These are phyloP conservation scores for Blastosporella zonata DNA, from an alignment of 1,284 basidiomycete species.

Conservation along the genomic window DNA sequence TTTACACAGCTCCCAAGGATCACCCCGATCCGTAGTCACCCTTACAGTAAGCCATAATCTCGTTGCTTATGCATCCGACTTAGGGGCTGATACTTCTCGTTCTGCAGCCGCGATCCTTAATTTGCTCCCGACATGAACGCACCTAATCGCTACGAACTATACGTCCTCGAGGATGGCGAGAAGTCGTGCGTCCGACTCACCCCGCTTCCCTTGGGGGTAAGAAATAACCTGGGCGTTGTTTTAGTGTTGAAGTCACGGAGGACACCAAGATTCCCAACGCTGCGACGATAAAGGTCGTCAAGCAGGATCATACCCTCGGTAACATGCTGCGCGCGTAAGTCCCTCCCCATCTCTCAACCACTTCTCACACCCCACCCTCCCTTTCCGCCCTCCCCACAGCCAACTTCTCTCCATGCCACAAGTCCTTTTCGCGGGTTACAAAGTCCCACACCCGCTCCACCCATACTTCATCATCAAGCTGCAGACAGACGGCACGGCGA, in stretches of 20 bases:
- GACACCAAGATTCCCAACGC: conserved; percentile 98
- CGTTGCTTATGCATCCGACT: no score
- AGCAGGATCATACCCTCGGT: conserved; percentile 96
- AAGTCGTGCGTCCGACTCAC: conserved; percentile 65
- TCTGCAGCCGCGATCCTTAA: not conserved
- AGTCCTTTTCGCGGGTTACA: conserved; percentile 96
- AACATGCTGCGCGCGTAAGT: conserved; percentile 94
- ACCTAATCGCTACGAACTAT: conserved; percentile 89
- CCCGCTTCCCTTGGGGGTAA: not conserved
- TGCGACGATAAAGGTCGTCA: conserved; percentile 89
- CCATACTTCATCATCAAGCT: conserved; percentile 93
- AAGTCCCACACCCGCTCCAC: conserved; percentile 94
- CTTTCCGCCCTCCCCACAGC: conserved; percentile 37
- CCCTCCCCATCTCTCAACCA: no score
- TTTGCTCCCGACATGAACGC: conserved; percentile 73
- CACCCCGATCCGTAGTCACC: no score
- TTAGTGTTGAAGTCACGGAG: conserved; percentile 86
- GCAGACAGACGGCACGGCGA: conserved; percentile 88
- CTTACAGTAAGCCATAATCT: not conserved
- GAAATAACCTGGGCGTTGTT: not conserved
- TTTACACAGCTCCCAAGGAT: not conserved
- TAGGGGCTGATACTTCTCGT: not conserved
- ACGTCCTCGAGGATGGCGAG: conserved; percentile 90
- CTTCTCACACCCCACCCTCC: not conserved
- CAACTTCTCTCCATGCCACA: conserved; percentile 85